phyloP scores from a whole-genome alignment of 1,284 basidiomycete genomes.

The Inonotus hispidus region DNA sequence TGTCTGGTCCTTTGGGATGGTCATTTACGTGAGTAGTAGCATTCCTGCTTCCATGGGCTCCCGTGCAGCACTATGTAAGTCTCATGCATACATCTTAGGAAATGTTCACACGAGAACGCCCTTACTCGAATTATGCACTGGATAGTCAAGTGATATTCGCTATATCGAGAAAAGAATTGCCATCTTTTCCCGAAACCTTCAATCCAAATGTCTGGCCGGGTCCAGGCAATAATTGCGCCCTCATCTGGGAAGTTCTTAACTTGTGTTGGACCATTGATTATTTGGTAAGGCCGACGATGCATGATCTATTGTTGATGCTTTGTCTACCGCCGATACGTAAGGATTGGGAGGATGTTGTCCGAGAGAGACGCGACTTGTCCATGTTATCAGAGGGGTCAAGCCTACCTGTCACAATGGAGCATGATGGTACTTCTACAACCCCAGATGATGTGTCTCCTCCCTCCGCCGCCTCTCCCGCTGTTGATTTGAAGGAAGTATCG shows the following conservation, averaged over 20 bases:
- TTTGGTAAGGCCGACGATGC: not conserved
- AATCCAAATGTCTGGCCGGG: not conserved
- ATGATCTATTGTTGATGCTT: not conserved
- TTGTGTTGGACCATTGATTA: slow-evolving; percentile 2
- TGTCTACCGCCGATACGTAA: too few relatives aligned
- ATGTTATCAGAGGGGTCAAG: too few relatives aligned
- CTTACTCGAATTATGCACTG: slow-evolving; percentile 1
- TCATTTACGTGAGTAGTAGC: not conserved
- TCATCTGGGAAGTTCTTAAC: slow-evolving; percentile 2
- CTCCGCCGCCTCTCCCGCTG: too few relatives aligned
- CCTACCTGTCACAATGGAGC: too few relatives aligned
- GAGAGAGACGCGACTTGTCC: not conserved
- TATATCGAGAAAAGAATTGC: not conserved
- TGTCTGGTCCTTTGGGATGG: slow-evolving; percentile 11
- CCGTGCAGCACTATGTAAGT: not conserved
- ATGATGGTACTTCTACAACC: too few relatives aligned
- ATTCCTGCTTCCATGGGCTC: not conserved
- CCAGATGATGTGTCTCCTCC: too few relatives aligned
- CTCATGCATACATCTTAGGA: not conserved
- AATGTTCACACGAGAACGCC: not conserved
- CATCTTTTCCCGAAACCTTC: not conserved
- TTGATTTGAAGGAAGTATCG: not conserved
- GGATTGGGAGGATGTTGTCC: not conserved
- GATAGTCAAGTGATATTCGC: not conserved
- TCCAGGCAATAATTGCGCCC: not conserved